Conservation (phyloP, 2,329 filamentous ascomycete genomes). For the Fusarium chaquense region DNA sequence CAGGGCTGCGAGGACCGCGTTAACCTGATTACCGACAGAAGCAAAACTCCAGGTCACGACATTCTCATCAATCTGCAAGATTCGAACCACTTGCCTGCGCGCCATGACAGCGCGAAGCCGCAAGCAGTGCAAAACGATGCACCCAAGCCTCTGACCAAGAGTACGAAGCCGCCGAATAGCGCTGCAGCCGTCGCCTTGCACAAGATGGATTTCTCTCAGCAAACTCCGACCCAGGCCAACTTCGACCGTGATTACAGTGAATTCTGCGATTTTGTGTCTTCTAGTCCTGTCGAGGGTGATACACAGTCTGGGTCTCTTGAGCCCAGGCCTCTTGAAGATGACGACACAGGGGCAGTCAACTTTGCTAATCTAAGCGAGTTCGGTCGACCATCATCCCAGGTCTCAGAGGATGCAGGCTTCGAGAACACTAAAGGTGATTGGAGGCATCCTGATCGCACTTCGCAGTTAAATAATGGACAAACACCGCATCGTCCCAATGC, state of each 20-base stretch:
- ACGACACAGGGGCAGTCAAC: conserved; percentile 64
- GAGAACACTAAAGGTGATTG: conserved; percentile 56
- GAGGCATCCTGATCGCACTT: conserved; percentile 53
- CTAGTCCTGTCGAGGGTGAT: conserved; percentile 45
- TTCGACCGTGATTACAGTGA: conserved; percentile 67
- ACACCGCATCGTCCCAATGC: conserved; percentile 51
- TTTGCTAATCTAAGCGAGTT: conserved; percentile 56
- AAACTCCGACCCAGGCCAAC: conserved; percentile 69
- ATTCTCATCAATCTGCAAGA: conserved; percentile 13
- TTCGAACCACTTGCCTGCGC: conserved; percentile 19
- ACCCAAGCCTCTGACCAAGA: conserved; percentile 32
- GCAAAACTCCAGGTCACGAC: conserved; percentile 5
- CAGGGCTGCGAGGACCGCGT: conserved; percentile 31
- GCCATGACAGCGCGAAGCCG: conserved; percentile 40
- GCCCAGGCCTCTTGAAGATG: conserved; percentile 56
- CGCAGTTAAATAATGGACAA: conserved; percentile 50
- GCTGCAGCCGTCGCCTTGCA: conserved; percentile 35
- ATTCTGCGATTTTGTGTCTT: conserved; percentile 51
- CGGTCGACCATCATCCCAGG: conserved; percentile 55
- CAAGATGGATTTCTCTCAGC: conserved; percentile 62
- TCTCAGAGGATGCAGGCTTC: conserved; percentile 57
- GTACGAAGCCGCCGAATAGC: conserved; percentile 32
- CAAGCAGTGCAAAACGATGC: conserved; percentile 41
- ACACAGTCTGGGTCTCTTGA: conserved; percentile 50
- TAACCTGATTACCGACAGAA: conserved; percentile 18